Evolutionary conservation across 495 filamentous ascomycete genomes (phyloP).

Genomic region (Extremus antarcticus): DNA sequence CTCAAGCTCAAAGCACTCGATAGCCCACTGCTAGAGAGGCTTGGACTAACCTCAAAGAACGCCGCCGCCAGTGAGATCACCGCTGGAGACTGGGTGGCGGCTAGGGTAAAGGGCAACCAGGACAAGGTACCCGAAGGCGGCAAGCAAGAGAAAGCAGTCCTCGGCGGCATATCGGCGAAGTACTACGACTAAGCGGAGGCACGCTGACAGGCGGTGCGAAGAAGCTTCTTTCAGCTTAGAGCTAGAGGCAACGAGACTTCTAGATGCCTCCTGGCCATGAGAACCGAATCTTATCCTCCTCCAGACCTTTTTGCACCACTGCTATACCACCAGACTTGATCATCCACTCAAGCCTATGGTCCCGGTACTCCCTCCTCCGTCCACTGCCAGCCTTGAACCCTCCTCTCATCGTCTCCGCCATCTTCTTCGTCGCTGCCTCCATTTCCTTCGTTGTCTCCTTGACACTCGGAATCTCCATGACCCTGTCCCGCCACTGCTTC

Average conservation of each 20-base stretch:
- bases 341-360: slow-evolving; percentile 16
- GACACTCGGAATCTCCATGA: slow-evolving; percentile 6
- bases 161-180: slow-evolving; percentile 13
- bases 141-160: slow-evolving; percentile 8
- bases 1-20: slow-evolving; percentile 17
- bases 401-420: slow-evolving; percentile 1
- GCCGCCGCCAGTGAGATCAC: slow-evolving; percentile 7
- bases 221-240: no score
- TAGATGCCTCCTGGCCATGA: slow-evolving; percentile 7
- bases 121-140: slow-evolving; percentile 11
- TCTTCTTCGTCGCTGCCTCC: slow-evolving; percentile 5
- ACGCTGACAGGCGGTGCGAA: background rate
- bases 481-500: slow-evolving; percentile 6
- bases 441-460: slow-evolving; percentile 26
- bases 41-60: slow-evolving; percentile 7
- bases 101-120: slow-evolving; percentile 14
- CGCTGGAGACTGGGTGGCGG: slow-evolving; percentile 20
- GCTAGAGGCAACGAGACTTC: background rate
- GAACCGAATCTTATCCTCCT: slow-evolving; percentile 9
- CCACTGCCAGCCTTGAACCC: slow-evolving; percentile 3
- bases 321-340: slow-evolving; percentile 13
- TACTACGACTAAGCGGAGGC: slow-evolving; percentile 11
- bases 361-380: slow-evolving; percentile 7
- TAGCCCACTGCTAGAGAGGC: slow-evolving; percentile 18
- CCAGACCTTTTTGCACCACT: slow-evolving; percentile 9